Evolutionary conservation across 768 basidiomycete species (phyloP), one percentile per base, ranked within the genome.

Genomic region (Boletus vermiculosoides): DNA sequence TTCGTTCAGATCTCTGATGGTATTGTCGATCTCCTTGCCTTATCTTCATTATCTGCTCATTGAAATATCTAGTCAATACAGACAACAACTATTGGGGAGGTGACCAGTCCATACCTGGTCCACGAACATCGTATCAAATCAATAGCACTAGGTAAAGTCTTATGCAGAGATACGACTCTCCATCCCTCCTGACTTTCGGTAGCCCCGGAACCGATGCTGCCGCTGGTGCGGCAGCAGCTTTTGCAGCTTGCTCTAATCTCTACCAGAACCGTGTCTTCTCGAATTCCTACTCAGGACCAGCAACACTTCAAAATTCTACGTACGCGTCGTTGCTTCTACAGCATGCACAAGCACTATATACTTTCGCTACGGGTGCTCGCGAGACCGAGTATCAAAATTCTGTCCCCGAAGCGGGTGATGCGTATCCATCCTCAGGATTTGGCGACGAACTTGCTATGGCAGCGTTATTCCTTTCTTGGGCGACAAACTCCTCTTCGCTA

Each of bases 81-180:
- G 90, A 94, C 67, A 81, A 90, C 63, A 78, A 78, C 3, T 98
- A 97, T 67, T 96, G 94, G 93, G 94, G 92, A 57, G 91, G 88
- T 12, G 94, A 97, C 63, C 79, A 77, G 46, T 77, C 77, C 56
- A 90, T 97, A 49, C 93, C 93, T 12, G 72, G 72, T 16, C 83
- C 85, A 23, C 84, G 95, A 37, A 83, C 87, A 1, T 83, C 88
- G 1, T 94, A 83, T 73, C 84, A 86, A 62, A 84, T 97, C 62
- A 94, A 94, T 62, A 72, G 78, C 54, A 86, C 87, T 0, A 75
- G 69, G 82, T 82, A 59, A 40, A 66, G 18, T 30, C 3, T 42
- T 20, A 3, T 44, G 36, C 5, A 22, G 5, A 2, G 20, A 45
- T 36, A 28, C 41, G 52, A 11, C 7, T 46, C 45, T 54, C 1